Evolutionary conservation across 768 basidiomycete species (phyloP), one percentile per base, ranked within the genome.

Genomic region (Piloderma croceum): DNA sequence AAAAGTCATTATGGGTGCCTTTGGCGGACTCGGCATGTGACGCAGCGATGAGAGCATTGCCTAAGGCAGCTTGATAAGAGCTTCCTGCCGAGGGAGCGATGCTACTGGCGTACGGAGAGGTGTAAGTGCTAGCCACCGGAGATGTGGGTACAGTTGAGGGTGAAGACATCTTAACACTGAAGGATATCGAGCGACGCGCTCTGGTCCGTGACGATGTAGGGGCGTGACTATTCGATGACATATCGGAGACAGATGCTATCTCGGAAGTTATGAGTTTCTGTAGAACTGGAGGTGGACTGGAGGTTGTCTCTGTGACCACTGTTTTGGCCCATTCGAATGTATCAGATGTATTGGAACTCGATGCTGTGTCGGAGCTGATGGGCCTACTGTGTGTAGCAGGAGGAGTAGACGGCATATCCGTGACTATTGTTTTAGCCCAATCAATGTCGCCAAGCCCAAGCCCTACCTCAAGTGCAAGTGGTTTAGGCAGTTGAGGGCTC

Each of bases 1-100:
- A 58, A 12, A 99, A 74, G 63, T 99, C 96, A 42, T 80, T 76
- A 51, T 94, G 90, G 0, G 87, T 88, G 35, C 96, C 93, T 48
- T 83, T 83, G 19, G 90, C 77, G 4, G 90, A 91, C 58, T 98
- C 94, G 3, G 93, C 85, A 58, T 99, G 93, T 1, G 91, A 93
- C 0, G 94, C 94, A 18, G 90, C 89, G 31, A 93, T 81, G 23
- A 99, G 73, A 3, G 91, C 91, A 43, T 86, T 90, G 24, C 83
- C 90, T n/a, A 97, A 71, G 3, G 81, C 73, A 11, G 76, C 81
- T 48, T 88, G 84, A 53, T 76, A 76, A 20, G 66, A 56, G 42
- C 53, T 69, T 18, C 57, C 60, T n/a, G 64, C 56, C 51, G 52
- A 55, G 45, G 49, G 48, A 43, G 36, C 29, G 42, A 48, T 50